A percentile compares a stretch with the other conserved stretches of the same genome.
phyloP scores from a whole-genome alignment of 768 basidiomycete species.

The Termitomyces titanicus region DNA sequence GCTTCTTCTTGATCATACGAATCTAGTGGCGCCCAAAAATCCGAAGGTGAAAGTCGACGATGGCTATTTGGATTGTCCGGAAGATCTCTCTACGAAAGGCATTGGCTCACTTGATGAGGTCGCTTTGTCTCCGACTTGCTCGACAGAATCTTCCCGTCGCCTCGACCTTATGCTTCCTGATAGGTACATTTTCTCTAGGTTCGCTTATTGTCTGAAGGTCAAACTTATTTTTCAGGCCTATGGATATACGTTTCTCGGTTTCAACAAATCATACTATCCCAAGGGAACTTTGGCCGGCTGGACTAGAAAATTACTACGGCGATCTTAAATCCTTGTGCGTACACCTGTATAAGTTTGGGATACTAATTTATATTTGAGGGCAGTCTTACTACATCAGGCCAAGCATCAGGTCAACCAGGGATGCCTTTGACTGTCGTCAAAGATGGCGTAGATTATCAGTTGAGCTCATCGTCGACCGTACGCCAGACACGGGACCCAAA shows the following conservation, averaged over 20 bases:
- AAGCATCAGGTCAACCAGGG: conserved; percentile 34
- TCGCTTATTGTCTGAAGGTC: not conserved
- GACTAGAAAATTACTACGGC: conserved; percentile 36
- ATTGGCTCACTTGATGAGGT: not conserved
- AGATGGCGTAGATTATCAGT: conserved; percentile 37
- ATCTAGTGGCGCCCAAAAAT: not conserved
- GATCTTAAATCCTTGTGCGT: conserved; percentile 43
- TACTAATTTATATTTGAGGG: conserved; percentile 4
- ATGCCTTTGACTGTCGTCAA: conserved; percentile 41
- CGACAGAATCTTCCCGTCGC: conserved; percentile 30
- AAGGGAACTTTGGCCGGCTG: conserved; percentile 32
- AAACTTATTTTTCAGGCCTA: conserved; percentile 33
- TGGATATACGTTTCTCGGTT: conserved; percentile 53
- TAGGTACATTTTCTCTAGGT: conserved; percentile 31
- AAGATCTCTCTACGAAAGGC: not conserved
- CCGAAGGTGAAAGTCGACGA: not conserved
- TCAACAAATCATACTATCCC: conserved; percentile 28
- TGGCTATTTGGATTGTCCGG: not conserved
- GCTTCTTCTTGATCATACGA: conserved; percentile 23
- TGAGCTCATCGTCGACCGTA: conserved; percentile 44
- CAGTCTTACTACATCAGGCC: conserved; percentile 31
- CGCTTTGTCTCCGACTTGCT: conserved; percentile 23
- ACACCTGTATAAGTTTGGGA: not conserved
- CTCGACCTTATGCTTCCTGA: conserved; percentile 57
- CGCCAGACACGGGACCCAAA: conserved; percentile 36